Percentiles rank a stretch among this genome's conserved stretches.
Conservation (phyloP, 345 rosid species). For the Acer campestre region DNA sequence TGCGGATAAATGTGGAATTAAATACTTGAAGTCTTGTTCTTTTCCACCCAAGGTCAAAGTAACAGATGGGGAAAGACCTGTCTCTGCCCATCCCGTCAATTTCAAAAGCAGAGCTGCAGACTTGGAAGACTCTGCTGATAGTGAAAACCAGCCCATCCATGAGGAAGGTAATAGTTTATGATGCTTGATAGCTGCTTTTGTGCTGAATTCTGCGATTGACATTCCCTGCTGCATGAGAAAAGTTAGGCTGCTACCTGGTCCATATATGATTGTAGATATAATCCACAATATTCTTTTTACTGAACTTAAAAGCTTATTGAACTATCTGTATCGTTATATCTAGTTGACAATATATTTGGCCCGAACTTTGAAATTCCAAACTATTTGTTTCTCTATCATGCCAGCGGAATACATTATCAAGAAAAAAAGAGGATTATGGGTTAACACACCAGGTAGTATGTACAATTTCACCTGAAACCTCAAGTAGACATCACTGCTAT, state of each 20-base stretch:
- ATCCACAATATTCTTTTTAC: background rate
- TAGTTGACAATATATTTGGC: background rate
- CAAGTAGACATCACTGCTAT: background rate
- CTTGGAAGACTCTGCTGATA: conserved; percentile 33
- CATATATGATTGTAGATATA: background rate
- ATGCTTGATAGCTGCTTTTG: background rate
- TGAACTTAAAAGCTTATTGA: conserved; percentile 9
- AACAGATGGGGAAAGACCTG: conserved; percentile 24
- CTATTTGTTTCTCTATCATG: conserved; percentile 17
- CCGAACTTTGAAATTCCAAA: background rate
- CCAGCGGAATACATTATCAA: conserved; percentile 35
- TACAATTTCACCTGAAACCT: conserved; percentile 3
- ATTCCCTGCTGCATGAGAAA: background rate
- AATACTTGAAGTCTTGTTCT: conserved; percentile 12
- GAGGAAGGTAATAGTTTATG: conserved; percentile 39
- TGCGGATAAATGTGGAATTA: conserved; percentile 18
- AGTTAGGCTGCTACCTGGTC: conserved; percentile 4
- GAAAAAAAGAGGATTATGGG: conserved; percentile 26
- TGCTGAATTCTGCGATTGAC: conserved; percentile 3
- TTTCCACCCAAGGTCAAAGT: conserved; percentile 15
- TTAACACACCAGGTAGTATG: conserved; percentile 36
- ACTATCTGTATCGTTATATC: background rate
- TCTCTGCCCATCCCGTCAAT: conserved; percentile 24
- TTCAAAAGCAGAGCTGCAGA: conserved; percentile 20
- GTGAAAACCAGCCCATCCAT: conserved; percentile 38